Evolutionary conservation across 495 filamentous ascomycete species (phyloP), one percentile per base, ranked within the genome.

Genomic region (Xylaria telfairii): DNA sequence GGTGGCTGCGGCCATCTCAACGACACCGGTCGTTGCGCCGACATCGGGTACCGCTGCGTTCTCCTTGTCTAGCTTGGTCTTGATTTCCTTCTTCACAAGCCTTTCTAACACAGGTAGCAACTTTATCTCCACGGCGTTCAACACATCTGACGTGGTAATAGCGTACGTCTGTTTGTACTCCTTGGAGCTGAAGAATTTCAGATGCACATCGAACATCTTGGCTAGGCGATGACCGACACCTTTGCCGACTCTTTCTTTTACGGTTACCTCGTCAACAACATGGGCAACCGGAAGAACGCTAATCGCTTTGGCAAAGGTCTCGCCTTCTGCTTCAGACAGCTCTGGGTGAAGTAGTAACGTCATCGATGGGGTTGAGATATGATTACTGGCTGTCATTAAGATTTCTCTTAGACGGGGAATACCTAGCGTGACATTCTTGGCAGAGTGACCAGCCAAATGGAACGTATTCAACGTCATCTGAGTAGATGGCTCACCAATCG

Each of bases 391-490:
- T 51, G 96, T 97, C 96, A 99, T 98, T 62, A 98, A 89, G 79
- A 99, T 98, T 89, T 99, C 96, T 79, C 96, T 88, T 30, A 99
- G 87, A 79, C 96, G 92, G 60, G 96, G 96, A 78, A 99, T 98
- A 92, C 96, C 96, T 28, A 98, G 88, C 4, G 96, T 99, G 75
- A 99, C 96, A 87, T 99, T 99, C 87, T 97, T 98, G 24, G 96
- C 91, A 28, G 95, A 92, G 86, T 98, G 96, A 78, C 96, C 96
- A 76, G 96, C 96, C 87, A 99, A 93, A 88, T 99, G 96, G 90
- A 99, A 99, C 32, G 96, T 99, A 78, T 99, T 99, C 63, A 99
- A 83, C n/a, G 96, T 99, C 96, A 99, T 98, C 80, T 99, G 96
- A 15, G 96, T 99, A 19, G 94, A 97, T 10, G 96, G 96, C 79